Evolutionary conservation across 2,329 filamentous ascomycete genomes (phyloP), one percentile per base, ranked within the genome.

Genomic region (Spiromastix sp.): DNA sequence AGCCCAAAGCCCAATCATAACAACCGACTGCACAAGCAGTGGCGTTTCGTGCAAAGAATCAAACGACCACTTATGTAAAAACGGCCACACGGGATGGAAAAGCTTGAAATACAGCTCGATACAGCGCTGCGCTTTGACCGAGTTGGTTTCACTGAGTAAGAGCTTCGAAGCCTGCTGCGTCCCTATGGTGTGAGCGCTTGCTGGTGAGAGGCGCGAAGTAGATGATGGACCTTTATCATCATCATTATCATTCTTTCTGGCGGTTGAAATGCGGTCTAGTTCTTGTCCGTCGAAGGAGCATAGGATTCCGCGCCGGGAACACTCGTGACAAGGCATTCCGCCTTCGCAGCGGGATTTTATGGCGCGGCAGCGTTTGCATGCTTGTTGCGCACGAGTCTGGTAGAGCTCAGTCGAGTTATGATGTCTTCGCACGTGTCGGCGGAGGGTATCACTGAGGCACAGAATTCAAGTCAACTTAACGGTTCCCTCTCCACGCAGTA

Each of bases 61-160:
- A 26, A 57, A 57, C 3, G 50, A 35, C 1, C 20, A 37, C 34
- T 30, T 36, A 25, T 53, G 47, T 6, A 56, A 24, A n/a, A 57
- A 54, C 1, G 51, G 41, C 54, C 54, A 57, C 21, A 37, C 30
- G 0, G 48, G 46, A 15, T 56, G 48, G 12, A 56, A 56, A 10
- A 32, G 5, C 4, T 46, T 31, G 31, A 55, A 54, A 34, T 52
- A 57, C 8, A 47, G 32, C 22, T 28, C n/a, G 4, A 55, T 30
- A 20, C 38, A 54, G 20, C 42, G 34, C 28, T 39, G 22, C 4
- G 30, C 29, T 25, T 45, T 34, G 9, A 22, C 18, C 3, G 26
- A 15, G 16, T 11, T n/a, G n/a, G 21, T 7, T n/a, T 24, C 21
- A n/a, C 7, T 24, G 21, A 7, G 21, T 7, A 24, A 24, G 21